Conservation (phyloP, 2,329 filamentous ascomycete genomes). For the Whalleya microplaca region DNA sequence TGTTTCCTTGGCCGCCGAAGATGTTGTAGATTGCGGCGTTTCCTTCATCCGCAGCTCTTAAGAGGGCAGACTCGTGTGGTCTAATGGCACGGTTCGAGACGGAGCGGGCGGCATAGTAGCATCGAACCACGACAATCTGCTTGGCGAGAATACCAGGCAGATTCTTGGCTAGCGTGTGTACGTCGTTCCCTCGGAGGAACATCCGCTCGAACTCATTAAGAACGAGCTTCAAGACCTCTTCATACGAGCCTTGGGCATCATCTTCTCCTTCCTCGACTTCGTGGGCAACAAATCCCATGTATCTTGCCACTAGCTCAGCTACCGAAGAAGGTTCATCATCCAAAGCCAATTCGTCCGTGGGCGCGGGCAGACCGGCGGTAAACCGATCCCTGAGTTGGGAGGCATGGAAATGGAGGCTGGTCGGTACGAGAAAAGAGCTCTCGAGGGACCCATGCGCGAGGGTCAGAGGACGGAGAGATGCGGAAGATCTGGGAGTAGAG, state of each 20-base stretch:
- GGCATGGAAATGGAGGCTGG: conserved; percentile 93
- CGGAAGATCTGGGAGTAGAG: conserved; percentile 91
- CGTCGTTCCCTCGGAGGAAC: conserved; percentile 93
- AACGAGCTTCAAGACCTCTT: conserved; percentile 89
- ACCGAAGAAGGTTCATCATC: conserved; percentile 99
- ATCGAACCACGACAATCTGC: conserved; percentile 85
- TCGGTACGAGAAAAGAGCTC: conserved; percentile 93
- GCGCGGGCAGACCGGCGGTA: conserved; percentile 78
- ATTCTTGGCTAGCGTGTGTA: conserved; percentile 83
- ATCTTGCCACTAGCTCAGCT: conserved; percentile 88
- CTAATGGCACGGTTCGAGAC: conserved; percentile 86
- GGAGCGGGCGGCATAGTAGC: conserved; percentile 88
- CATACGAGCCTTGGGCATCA: conserved; percentile 82
- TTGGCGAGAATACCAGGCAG: conserved; percentile 91
- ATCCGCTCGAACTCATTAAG: conserved; percentile 96
- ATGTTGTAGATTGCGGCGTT: conserved; percentile 89
- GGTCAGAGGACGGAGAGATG: conserved; percentile 88
- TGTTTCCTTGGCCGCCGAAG: conserved; percentile 97
- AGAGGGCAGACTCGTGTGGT: conserved; percentile 89
- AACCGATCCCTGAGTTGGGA: conserved; percentile 93
- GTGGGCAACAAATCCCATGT: conserved; percentile 85
- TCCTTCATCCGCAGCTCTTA: conserved; percentile 84
- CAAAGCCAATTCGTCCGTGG: conserved; percentile 95
- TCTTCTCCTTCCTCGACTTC: conserved; percentile 95
- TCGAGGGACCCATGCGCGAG: conserved; percentile 94